phyloP scores from a whole-genome alignment of 2,329 filamentous ascomycete species.

The Paraphoma sp. region DNA sequence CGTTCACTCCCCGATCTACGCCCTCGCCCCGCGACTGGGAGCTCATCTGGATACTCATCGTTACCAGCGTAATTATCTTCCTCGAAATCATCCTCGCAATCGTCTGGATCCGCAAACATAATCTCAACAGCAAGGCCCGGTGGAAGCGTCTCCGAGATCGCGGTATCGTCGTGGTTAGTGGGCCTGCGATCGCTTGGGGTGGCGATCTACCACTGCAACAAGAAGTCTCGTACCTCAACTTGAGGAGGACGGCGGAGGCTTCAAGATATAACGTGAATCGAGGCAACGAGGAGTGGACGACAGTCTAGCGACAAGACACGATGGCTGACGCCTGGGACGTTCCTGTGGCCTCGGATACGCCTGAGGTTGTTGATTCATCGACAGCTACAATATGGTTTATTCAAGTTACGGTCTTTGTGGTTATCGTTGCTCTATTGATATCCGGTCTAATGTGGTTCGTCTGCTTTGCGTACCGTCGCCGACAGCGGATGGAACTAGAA shows the following conservation, averaged over 20 bases:
- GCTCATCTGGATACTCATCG: not conserved
- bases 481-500: not conserved
- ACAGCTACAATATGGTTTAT: not conserved
- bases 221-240: not conserved
- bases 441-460: not conserved
- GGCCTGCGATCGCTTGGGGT: not conserved
- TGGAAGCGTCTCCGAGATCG: not conserved
- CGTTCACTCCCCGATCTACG: not conserved
- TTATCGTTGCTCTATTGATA: not conserved
- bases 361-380: not conserved
- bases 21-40: not conserved
- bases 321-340: not conserved
- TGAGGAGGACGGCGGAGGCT: not conserved
- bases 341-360: not conserved
- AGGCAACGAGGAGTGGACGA: not conserved
- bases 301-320: not conserved
- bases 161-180: not conserved
- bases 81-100: not conserved
- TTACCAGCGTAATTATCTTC: not conserved
- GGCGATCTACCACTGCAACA: not conserved
- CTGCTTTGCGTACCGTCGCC: not conserved
- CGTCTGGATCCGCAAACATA: not conserved
- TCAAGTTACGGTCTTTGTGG: not conserved
- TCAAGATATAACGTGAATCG: not conserved
- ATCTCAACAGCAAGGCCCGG: not conserved